Evolutionary conservation across 192 early-diverging fungal species (phyloP), one percentile per base, ranked within the genome.

Genomic region (Rhizophlyctis rosea): DNA sequence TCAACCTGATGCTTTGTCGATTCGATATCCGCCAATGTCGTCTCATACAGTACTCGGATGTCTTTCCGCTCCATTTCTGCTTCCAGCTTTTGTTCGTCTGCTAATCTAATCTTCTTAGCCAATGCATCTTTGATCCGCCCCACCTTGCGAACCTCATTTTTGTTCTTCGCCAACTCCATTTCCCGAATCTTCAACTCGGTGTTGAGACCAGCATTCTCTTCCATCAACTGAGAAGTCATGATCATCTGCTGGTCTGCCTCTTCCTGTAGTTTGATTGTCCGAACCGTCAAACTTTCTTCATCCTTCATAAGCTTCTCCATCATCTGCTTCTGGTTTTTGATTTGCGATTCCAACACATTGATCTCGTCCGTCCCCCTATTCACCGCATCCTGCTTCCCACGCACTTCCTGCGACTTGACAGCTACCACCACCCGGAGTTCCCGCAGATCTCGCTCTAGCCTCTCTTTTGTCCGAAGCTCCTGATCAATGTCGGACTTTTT

Each of bases 281-380:
- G 67, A 9, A 53, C 57, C 4, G 51, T 68, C 34, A 86, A 59
- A 7, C 48, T 63, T 50, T 86, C 84, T 54, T 86, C 73, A 53
- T 78, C 83, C 57, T 73, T 76, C 11, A 66, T 23, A 1, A 85
- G 66, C 61, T 85, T 84, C 32, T 84, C 84, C 21, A 85, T 72
- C 70, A 77, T 67, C 47, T 69, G 69, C 64, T 67, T 75, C 57
- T 86, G 82, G 16, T 53, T 54, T 33, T 66, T 72, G 55, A 86
- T 83, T 55, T 85, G 81, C 16, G 58, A 67, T 50, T 83, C 81
- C 13, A 86, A 57, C 9, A 76, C 70, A 11, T 71, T 50, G 39
- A 85, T 81, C 31, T 86, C 82, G 39, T 86, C 84, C 4, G 74
- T 77, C 13, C 78, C 78, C 1, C 84, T 34, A 65, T 86, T 86